Evolutionary conservation across 805 yeast genomes (phyloP).

Genomic region (Myxozyma lipomycoides): DNA sequence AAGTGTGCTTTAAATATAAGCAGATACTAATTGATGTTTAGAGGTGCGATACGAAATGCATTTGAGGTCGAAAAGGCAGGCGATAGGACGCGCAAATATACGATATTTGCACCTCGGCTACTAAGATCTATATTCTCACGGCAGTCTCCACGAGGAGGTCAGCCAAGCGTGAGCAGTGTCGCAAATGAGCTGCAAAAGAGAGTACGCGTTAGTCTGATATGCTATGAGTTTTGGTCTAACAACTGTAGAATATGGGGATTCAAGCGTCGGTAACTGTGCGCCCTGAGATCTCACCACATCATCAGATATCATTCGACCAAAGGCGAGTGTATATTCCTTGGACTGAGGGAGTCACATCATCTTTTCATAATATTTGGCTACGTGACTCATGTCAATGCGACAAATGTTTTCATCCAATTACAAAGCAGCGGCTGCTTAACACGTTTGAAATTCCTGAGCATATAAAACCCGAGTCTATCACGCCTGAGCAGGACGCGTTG

Average conservation of each 20-base stretch:
- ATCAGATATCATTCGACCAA: conserved; percentile 28
- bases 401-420: conserved; percentile 50
- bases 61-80: not conserved
- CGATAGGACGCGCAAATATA: no score
- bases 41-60: not conserved
- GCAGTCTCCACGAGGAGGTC: not conserved
- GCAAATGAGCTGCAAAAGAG: no score
- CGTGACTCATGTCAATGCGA: conserved; percentile 62
- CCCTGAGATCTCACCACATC: conserved; percentile 25
- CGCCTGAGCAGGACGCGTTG: conserved; percentile 21
- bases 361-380: conserved; percentile 54
- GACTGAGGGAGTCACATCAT: conserved; percentile 33
- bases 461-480: conserved; percentile 31
- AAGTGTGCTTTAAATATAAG: not conserved
- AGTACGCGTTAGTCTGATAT: no score
- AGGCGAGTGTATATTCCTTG: conserved; percentile 32
- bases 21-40: not conserved
- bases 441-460: conserved; percentile 45
- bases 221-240: no score
- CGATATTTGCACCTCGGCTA: not conserved
- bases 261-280: conserved; percentile 11
- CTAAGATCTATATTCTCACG: conserved; percentile 3
- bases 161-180: no score
- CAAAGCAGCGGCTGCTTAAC: conserved; percentile 58
- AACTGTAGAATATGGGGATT: conserved; percentile 6